Percentiles rank a stretch among this genome's conserved stretches.
These are phyloP conservation scores for Asterionellopsis glacialis DNA, from an alignment of 108 stramenopile genomes.

Conservation along the genomic window DNA sequence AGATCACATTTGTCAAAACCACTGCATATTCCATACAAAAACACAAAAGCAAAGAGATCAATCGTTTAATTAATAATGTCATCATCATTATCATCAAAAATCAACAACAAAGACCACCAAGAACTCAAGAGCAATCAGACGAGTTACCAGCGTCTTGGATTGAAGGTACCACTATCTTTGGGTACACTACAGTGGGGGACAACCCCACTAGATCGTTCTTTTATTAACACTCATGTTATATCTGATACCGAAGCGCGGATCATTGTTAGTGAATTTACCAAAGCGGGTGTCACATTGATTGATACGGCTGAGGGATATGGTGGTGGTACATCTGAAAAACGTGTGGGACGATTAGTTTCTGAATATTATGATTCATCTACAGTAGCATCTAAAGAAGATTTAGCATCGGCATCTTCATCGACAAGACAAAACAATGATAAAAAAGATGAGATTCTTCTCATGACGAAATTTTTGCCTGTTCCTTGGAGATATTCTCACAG, in stretches of 20 bases:
- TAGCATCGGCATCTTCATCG: too few relatives aligned
- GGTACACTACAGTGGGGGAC: conserved; percentile 69
- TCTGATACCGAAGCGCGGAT: conserved; percentile 21
- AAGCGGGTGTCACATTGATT: conserved; percentile 42
- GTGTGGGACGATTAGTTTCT: conserved; percentile 33
- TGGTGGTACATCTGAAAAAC: conserved; percentile 59
- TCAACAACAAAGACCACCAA: too few relatives aligned
- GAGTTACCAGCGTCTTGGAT: background rate
- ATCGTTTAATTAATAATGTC: too few relatives aligned
- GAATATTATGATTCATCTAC: conserved; percentile 5
- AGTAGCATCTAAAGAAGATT: too few relatives aligned
- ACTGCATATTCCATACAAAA: too few relatives aligned
- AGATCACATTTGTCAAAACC: too few relatives aligned
- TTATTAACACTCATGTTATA: conserved; percentile 47
- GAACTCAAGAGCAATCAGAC: too few relatives aligned
- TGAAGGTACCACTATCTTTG: conserved; percentile 23
- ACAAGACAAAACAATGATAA: conserved; percentile 1
- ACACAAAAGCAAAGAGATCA: too few relatives aligned
- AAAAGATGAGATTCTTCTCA: conserved; percentile 26
- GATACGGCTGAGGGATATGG: conserved; percentile 84
- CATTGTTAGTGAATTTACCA: conserved; percentile 25
- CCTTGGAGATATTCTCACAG: conserved; percentile 58
- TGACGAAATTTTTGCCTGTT: conserved; percentile 67
- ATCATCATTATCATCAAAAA: too few relatives aligned
- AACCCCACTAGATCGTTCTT: conserved; percentile 37